Evolutionary conservation across 192 early-diverging fungal species (phyloP).

Genomic region (Phycomyces nitens): DNA sequence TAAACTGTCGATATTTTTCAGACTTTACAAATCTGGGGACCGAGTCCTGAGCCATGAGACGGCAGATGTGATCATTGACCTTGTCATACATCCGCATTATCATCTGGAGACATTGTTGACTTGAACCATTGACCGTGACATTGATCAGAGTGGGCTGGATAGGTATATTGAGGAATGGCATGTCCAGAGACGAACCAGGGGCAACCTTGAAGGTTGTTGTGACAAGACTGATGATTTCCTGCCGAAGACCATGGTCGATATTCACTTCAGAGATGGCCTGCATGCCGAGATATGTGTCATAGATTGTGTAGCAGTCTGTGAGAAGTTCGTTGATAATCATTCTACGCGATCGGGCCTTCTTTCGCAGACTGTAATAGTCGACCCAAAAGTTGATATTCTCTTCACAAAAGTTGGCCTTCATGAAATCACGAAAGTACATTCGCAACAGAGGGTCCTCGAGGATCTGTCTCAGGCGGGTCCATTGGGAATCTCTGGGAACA

Average conservation of each 20-base stretch:
- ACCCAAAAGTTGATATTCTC: slow-evolving; percentile 73
- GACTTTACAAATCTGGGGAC: slow-evolving; percentile 28
- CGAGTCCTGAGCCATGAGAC: slow-evolving; percentile 37
- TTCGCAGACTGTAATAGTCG: slow-evolving; percentile 44
- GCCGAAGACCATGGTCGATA: slow-evolving; percentile 46
- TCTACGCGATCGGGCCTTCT: slow-evolving; percentile 26
- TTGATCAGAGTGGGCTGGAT: neutral
- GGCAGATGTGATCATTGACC: slow-evolving; percentile 31
- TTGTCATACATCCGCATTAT: slow-evolving; percentile 25
- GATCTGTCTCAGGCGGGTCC: slow-evolving; percentile 53
- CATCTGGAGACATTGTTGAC: slow-evolving; percentile 14
- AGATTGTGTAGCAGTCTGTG: slow-evolving; percentile 49
- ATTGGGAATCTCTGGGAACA: slow-evolving; percentile 9
- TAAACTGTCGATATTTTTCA: slow-evolving; percentile 18
- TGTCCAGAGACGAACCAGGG: neutral
- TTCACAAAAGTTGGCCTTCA: slow-evolving; percentile 63
- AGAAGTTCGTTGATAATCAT: slow-evolving; percentile 32
- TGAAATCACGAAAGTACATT: slow-evolving; percentile 56
- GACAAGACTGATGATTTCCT: slow-evolving; percentile 38
- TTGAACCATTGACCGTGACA: slow-evolving; percentile 13
- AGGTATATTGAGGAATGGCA: slow-evolving; percentile 5
- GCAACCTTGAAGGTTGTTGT: slow-evolving; percentile 13
- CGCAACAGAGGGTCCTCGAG: slow-evolving; percentile 48
- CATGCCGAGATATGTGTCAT: slow-evolving; percentile 45
- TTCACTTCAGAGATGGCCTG: slow-evolving; percentile 46